Conservation (phyloP, 176 grass and related monocot genomes). For the Guadua angustifolia region DNA sequence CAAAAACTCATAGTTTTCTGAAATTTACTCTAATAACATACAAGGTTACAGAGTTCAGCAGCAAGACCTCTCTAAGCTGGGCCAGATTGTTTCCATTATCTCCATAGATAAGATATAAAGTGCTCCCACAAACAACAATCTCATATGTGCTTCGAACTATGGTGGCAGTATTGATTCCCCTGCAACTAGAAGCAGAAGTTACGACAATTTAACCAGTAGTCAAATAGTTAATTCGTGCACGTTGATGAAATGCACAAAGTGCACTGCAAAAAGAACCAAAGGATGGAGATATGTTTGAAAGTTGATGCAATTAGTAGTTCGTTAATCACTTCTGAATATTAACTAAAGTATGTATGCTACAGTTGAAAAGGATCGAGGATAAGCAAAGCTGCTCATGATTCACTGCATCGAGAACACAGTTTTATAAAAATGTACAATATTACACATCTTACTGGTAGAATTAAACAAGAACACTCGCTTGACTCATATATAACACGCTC, state of each 20-base stretch:
- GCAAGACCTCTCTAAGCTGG: constrained; percentile 45
- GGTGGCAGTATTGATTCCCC: constrained; percentile 30
- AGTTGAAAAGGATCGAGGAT: background rate
- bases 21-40: no score
- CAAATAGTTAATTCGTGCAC: background rate
- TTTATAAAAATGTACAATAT: background rate
- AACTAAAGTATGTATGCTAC: background rate
- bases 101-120: constrained; percentile 46
- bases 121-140: constrained; percentile 34
- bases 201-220: background rate
- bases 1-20: no score
- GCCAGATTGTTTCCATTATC: constrained; percentile 39
- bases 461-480: background rate
- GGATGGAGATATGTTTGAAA: background rate
- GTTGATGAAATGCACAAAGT: constrained; percentile 3
- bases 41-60: background rate
- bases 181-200: constrained; percentile 27
- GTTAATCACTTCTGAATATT: constrained; percentile 15
- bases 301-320: background rate
- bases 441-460: background rate
- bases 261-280: background rate
- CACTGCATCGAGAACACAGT: background rate
- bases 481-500: constrained; percentile 13
- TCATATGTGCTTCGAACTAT: constrained; percentile 50
- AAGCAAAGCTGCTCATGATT: constrained; percentile 5